Percentiles rank a stretch among this genome's conserved stretches.
Conservation (phyloP, 129 eudicot species). For the Artemisia tridentata region DNA sequence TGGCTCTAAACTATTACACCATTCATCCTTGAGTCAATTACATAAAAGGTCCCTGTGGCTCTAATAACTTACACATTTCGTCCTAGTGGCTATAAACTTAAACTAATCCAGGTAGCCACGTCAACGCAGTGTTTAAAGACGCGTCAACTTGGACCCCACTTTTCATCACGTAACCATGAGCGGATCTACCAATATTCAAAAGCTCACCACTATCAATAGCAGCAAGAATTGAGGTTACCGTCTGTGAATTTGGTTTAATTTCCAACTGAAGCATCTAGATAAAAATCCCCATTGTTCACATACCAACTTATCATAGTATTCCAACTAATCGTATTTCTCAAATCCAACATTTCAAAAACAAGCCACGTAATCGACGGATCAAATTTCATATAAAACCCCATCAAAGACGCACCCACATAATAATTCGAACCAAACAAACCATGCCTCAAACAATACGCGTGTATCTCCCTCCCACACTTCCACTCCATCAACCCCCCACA, state of each 20-base stretch:
- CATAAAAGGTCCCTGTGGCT: no score
- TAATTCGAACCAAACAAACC: no score
- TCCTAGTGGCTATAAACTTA: no score
- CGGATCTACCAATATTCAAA: constrained; percentile 38
- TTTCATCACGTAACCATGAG: constrained; percentile 52
- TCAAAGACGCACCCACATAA: no score
- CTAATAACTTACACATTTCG: no score
- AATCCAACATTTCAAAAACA: constrained; percentile 38
- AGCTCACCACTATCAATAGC: constrained; percentile 22
- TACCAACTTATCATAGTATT: constrained; percentile 50
- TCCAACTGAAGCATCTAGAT: constrained; percentile 35
- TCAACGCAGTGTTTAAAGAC: constrained; percentile 45
- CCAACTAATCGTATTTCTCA: constrained; percentile 53
- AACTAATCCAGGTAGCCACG: background rate
- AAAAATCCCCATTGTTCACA: constrained; percentile 34
- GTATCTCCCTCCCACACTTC: no score
- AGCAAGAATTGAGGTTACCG: constrained; percentile 36
- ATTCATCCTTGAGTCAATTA: no score
- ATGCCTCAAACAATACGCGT: no score
- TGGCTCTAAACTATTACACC: no score
- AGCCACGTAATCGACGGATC: constrained; percentile 30
- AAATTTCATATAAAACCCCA: no score
- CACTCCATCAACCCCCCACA: no score
- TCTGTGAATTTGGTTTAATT: constrained; percentile 47
- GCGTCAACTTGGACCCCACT: constrained; percentile 34